A percentile compares a stretch with the other conserved stretches of the same genome.
phyloP scores from a whole-genome alignment of 345 rosid species.

The Citrus trifoliata region DNA sequence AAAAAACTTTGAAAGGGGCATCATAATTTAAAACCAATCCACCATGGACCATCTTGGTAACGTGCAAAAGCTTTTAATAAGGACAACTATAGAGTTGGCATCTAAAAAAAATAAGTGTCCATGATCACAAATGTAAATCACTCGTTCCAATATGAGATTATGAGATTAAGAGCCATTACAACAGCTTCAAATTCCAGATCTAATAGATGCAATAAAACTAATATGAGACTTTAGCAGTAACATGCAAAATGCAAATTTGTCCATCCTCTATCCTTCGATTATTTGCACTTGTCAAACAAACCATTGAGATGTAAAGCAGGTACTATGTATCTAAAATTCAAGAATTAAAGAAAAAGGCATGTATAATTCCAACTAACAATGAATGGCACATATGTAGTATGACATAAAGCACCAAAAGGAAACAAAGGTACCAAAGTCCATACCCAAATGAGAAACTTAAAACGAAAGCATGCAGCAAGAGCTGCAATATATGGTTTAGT shows the following conservation, averaged over 20 bases:
- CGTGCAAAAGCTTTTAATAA: too few relatives aligned
- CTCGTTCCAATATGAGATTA: too few relatives aligned
- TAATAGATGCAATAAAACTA: background rate
- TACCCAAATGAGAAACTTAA: background rate
- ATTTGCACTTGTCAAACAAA: background rate
- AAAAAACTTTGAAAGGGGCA: too few relatives aligned
- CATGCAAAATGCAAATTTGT: background rate
- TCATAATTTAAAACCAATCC: too few relatives aligned
- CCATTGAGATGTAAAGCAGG: background rate
- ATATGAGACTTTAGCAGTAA: background rate
- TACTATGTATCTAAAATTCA: background rate
- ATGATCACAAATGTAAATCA: too few relatives aligned
- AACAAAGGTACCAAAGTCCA: background rate
- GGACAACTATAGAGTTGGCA: too few relatives aligned
- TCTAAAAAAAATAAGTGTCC: too few relatives aligned
- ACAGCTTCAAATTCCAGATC: background rate
- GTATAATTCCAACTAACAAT: background rate
- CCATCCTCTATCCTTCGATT: background rate
- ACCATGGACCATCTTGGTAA: too few relatives aligned
- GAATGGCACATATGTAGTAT: background rate
- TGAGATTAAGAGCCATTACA: background rate
- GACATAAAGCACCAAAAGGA: background rate
- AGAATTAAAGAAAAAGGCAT: too few relatives aligned
- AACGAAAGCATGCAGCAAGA: background rate
- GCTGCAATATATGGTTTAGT: background rate